These are phyloP conservation scores for Nothophytophthora sp. DNA, from an alignment of 352 stramenopile genomes.

Conservation along the genomic window DNA sequence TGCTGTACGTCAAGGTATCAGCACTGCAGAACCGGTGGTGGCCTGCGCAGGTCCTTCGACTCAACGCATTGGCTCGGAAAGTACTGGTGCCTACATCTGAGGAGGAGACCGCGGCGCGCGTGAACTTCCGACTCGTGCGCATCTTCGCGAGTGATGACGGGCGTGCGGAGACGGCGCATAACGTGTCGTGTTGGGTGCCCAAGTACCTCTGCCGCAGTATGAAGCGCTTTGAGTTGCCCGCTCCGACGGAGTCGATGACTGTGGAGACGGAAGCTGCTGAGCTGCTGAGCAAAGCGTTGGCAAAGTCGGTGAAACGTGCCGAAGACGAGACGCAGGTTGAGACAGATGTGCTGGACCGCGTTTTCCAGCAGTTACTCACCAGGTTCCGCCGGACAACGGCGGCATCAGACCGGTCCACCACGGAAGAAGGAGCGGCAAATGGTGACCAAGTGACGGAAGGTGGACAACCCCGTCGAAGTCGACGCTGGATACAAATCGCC, in stretches of 20 bases:
- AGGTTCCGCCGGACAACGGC: constrained; percentile 15
- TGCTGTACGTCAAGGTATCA: constrained; percentile 74
- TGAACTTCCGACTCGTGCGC: constrained; percentile 59
- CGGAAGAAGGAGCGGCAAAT: constrained; percentile 6
- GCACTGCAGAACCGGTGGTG: constrained; percentile 68
- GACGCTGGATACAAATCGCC: constrained; percentile 23
- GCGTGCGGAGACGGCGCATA: constrained; percentile 30
- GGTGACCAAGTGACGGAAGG: constrained; percentile 3
- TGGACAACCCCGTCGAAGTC: constrained; percentile 8
- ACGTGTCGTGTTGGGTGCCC: constrained; percentile 75
- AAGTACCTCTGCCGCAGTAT: constrained; percentile 77
- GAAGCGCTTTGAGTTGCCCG: constrained; percentile 18
- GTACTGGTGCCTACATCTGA: constrained; percentile 40
- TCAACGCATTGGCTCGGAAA: constrained; percentile 62
- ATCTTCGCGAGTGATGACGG: constrained; percentile 42
- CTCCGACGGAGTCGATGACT: not conserved
- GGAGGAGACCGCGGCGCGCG: constrained; percentile 32
- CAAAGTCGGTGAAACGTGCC: constrained; percentile 25
- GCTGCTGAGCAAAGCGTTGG: constrained; percentile 7
- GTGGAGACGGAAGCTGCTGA: constrained; percentile 9
- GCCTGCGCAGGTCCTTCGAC: constrained; percentile 67
- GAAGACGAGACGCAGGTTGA: constrained; percentile 24
- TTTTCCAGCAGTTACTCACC: constrained; percentile 38
- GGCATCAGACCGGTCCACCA: not conserved
- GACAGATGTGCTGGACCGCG: constrained; percentile 17